Evolutionary conservation across 345 rosid genomes (phyloP).

Genomic region (Cardamine occulta): DNA sequence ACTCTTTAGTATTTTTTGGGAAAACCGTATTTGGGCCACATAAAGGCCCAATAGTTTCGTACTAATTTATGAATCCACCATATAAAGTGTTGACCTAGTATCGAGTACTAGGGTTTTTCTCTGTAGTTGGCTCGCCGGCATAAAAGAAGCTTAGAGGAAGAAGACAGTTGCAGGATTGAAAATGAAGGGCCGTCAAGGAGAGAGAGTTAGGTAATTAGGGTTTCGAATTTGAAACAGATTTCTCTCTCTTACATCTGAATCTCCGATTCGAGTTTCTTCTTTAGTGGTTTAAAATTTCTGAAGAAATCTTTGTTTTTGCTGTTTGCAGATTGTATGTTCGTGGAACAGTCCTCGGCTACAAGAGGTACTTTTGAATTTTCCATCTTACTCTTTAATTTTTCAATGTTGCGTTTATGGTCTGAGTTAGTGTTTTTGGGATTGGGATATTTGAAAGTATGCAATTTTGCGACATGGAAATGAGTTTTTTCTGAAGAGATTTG

Average conservation of each 20-base stretch:
- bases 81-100: slow-evolving; percentile 21
- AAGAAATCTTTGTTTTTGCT: not conserved
- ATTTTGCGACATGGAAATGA: not conserved
- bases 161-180: slow-evolving; percentile 35
- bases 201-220: slow-evolving; percentile 71
- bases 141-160: slow-evolving; percentile 32
- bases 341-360: slow-evolving; percentile 87
- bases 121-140: slow-evolving; percentile 39
- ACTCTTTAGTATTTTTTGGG: not conserved
- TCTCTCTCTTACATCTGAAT: not conserved
- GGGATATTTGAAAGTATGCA: not conserved
- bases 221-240: not conserved
- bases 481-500: not conserved
- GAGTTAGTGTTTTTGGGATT: not conserved
- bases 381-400: not conserved
- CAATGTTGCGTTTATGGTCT: not conserved
- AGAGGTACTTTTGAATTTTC: slow-evolving; percentile 53
- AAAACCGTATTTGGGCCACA: not conserved
- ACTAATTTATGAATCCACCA: not conserved
- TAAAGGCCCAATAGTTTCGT: slow-evolving; percentile 20
- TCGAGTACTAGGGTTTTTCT: slow-evolving; percentile 29
- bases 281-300: not conserved
- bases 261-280: not conserved
- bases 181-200: slow-evolving; percentile 97
- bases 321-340: slow-evolving; percentile 76